A percentile compares a stretch with the other conserved stretches of the same genome.
phyloP scores from a whole-genome alignment of 345 rosid genomes.

The Clausena lansium region DNA sequence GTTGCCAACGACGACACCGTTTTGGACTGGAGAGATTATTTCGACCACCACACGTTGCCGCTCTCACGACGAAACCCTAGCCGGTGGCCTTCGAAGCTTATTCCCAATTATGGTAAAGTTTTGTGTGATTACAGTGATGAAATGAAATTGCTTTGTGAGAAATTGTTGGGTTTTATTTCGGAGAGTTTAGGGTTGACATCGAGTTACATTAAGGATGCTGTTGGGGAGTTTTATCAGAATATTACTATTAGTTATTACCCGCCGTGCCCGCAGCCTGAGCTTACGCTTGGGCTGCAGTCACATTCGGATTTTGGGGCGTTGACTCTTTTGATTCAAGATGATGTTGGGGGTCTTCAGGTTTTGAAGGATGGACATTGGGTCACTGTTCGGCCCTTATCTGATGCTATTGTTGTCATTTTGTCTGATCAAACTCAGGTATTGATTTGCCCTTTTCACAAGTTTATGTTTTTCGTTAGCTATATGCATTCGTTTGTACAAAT shows the following conservation, averaged over 20 bases:
- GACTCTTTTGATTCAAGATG: conserved; percentile 80
- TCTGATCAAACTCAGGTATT: conserved; percentile 86
- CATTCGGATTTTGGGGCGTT: conserved; percentile 87
- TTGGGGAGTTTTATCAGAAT: conserved; percentile 83
- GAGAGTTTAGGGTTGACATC: conserved; percentile 57
- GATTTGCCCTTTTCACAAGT: background rate
- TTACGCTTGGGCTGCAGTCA: conserved; percentile 81
- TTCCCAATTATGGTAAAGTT: conserved; percentile 62
- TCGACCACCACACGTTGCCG: conserved; percentile 84
- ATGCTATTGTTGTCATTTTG: conserved; percentile 68
- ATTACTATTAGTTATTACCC: conserved; percentile 86
- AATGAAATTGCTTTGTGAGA: conserved; percentile 59
- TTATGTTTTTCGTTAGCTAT: background rate
- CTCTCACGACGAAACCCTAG: conserved; percentile 68
- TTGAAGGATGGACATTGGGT: conserved; percentile 68
- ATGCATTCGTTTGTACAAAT: background rate
- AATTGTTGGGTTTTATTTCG: conserved; percentile 59
- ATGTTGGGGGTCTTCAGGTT: conserved; percentile 82
- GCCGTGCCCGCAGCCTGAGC: conserved; percentile 87
- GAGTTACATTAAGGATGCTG: conserved; percentile 52
- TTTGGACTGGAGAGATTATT: conserved; percentile 94
- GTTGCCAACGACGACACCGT: conserved; percentile 36
- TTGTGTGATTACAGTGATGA: conserved; percentile 57
- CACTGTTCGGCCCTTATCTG: conserved; percentile 50
- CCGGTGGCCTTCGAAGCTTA: conserved; percentile 62